These are phyloP conservation scores for Piloderma croceum DNA, from an alignment of 768 basidiomycete genomes.

Conservation along the genomic window DNA sequence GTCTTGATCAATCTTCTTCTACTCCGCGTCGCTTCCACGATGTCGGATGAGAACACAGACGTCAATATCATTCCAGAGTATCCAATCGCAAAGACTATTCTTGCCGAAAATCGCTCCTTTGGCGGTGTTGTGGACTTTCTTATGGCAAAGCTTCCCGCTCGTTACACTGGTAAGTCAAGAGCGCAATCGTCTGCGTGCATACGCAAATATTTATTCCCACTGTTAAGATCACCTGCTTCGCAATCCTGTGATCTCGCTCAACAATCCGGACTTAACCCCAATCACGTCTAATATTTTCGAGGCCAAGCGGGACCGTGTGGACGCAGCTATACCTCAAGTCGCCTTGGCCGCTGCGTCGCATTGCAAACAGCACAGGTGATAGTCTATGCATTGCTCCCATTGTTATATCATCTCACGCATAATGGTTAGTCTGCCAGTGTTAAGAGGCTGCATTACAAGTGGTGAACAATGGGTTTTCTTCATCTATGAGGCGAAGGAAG, in stretches of 20 bases:
- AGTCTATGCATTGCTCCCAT: no score
- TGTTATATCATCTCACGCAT: no score
- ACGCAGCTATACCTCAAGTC: slow-evolving; percentile 10
- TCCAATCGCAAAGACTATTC: slow-evolving; percentile 15
- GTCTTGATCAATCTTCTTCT: slow-evolving; percentile 16
- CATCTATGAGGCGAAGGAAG: slow-evolving; percentile 5
- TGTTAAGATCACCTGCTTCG: slow-evolving; percentile 11
- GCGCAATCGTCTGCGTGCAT: no score
- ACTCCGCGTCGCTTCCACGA: slow-evolving; percentile 16
- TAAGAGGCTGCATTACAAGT: slow-evolving; percentile 11
- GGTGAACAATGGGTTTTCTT: slow-evolving; percentile 15
- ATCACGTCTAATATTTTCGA: slow-evolving; percentile 14
- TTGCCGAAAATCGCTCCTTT: slow-evolving; percentile 15
- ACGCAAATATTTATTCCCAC: no score
- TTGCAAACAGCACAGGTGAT: slow-evolving; percentile 9
- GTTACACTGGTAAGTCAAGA: slow-evolving; percentile 9
- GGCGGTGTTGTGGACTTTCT: slow-evolving; percentile 12
- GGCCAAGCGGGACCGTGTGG: slow-evolving; percentile 14
- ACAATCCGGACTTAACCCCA: slow-evolving; percentile 8
- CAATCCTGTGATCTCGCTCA: slow-evolving; percentile 7
- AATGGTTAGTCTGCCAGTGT: slow-evolving; percentile 5
- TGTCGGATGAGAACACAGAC: slow-evolving; percentile 7
- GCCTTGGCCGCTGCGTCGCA: slow-evolving; percentile 12
- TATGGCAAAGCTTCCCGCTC: slow-evolving; percentile 8
- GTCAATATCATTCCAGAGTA: slow-evolving; percentile 20